Base-by-base conservation (phyloP, 768 basidiomycete genomes). In the Cystobasidium tubakii region DNA sequence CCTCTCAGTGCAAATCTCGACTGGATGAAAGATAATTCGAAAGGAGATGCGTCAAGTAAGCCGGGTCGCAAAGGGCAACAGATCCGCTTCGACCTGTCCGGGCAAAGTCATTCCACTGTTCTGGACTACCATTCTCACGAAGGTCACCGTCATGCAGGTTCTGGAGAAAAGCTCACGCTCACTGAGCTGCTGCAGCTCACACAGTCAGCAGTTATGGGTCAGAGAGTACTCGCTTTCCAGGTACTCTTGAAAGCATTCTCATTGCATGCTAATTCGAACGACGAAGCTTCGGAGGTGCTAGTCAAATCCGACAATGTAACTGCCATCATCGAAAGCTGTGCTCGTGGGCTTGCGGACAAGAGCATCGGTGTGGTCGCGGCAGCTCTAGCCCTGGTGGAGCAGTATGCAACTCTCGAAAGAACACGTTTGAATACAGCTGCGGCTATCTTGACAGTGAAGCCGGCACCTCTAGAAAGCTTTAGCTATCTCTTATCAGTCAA, bases 11-110 rank as follows among this genome's bases (percentile, higher is more conserved):
- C 69, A 4, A 60, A 31, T 7, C 34, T 71, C 10, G 55, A 60
- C 34, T 71, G 69, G 69, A 71, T 60, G 50, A 67, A 54, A 25
- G 66, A 43, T 9, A 9, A 9, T n/a, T 53, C 66, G n/a, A n/a
- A n/a, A n/a, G n/a, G n/a, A n/a, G n/a, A n/a, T n/a, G n/a, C n/a
- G n/a, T n/a, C n/a, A n/a, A n/a, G n/a, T n/a, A n/a, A n/a, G n/a
- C n/a, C n/a, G n/a, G n/a, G n/a, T n/a, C n/a, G n/a, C n/a, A n/a
- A n/a, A n/a, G n/a, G n/a, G n/a, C n/a, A n/a, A 9, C 33, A 53
- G 7, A 21, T 71, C 29, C 53, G 34, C n/a, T 71, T 71, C 54
- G 55, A 60, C 34, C n/a, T 71, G 21, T 55, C 53, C 25, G 69
- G 69, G 7, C 34, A 62, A 27, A 7, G 6, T 60, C 53, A 36